Evolutionary conservation across 2,329 filamentous ascomycete species (phyloP), one percentile per base, ranked within the genome.

Genomic region (Stagonosporopsis vannaccii): DNA sequence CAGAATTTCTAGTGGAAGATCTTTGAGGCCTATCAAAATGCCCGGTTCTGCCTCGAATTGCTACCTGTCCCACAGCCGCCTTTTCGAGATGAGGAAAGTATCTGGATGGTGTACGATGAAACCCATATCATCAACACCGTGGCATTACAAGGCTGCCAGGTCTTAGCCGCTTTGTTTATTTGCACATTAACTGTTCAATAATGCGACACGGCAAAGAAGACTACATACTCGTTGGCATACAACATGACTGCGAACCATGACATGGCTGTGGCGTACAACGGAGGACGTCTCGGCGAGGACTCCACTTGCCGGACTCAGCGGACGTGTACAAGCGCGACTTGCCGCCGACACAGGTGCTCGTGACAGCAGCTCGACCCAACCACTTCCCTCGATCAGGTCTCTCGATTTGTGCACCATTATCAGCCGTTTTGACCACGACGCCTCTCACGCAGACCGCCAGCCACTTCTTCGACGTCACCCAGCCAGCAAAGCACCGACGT

Each of bases 241-340:
- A 19, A 17, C 11, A 19, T 44, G 13, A 28, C 28, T 48, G 25
- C 25, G 36, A 41, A 17, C 50, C 58, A 57, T 56, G 58, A 52
- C 41, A 36, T 33, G 33, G 30, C 40, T 39, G 60, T 49, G 44
- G 59, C 51, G 57, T 30, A 51, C 49, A 13, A 56, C 23, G 56
- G 35, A 51, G 47, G 13, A 56, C 33, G 8, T 57, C 55, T 66
- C 58, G 62, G 64, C 61, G 46, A 63, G 54, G 52, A 48, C 25
- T 30, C 25, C 25, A 26, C 50, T 50, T 56, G 60, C 63, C 60
- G 59, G 37, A 35, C 45, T 39, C 36, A 51, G 51, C 57, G 54
- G 57, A 60, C 61, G 59, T 62, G 61, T 58, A 43, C 63, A 67
- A 61, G 64, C 68, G 66, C 62, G 60, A 69, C 59, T 63, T 60